A percentile compares a stretch with the other conserved stretches of the same genome.
These are phyloP conservation scores for Botrytis fragariae DNA, from an alignment of 2,329 filamentous ascomycete genomes.

Conservation along the genomic window DNA sequence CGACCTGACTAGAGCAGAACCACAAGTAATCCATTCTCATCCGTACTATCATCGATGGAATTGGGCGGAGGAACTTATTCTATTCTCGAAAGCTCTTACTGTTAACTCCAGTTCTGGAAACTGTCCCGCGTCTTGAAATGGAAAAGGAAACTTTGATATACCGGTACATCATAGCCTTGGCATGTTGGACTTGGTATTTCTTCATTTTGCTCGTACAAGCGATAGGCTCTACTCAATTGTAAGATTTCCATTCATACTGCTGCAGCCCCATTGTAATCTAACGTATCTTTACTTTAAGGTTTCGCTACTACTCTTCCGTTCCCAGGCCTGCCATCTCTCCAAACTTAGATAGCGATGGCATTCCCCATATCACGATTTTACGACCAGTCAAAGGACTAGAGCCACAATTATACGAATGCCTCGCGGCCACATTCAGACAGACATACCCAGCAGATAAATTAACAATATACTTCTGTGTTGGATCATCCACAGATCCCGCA, in stretches of 20 bases:
- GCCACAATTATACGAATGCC: constrained; percentile 85
- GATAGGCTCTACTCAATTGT: constrained; percentile 58
- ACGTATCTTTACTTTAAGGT: constrained; percentile 41
- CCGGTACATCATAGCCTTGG: constrained; percentile 44
- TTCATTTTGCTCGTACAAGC: constrained; percentile 53
- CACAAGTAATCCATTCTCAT: too few relatives aligned
- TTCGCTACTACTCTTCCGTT: constrained; percentile 52
- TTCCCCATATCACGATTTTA: constrained; percentile 85
- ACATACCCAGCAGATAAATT: constrained; percentile 74
- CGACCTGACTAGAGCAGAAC: background rate
- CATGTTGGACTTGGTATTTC: constrained; percentile 53
- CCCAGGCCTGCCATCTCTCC: constrained; percentile 52
- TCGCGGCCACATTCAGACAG: constrained; percentile 81
- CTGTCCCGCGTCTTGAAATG: background rate
- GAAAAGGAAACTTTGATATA: constrained; percentile 29
- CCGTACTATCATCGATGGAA: background rate
- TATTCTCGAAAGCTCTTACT: background rate
- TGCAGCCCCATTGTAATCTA: background rate
- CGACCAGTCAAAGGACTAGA: constrained; percentile 92
- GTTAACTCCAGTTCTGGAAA: background rate
- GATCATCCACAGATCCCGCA: constrained; percentile 71
- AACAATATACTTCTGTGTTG: constrained; percentile 79
- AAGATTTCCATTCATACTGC: constrained; percentile 13
- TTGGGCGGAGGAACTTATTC: background rate
- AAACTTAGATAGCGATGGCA: constrained; percentile 48